Evolutionary conservation across 768 basidiomycete species (phyloP).

Genomic region (Clitopilus hobsonii): DNA sequence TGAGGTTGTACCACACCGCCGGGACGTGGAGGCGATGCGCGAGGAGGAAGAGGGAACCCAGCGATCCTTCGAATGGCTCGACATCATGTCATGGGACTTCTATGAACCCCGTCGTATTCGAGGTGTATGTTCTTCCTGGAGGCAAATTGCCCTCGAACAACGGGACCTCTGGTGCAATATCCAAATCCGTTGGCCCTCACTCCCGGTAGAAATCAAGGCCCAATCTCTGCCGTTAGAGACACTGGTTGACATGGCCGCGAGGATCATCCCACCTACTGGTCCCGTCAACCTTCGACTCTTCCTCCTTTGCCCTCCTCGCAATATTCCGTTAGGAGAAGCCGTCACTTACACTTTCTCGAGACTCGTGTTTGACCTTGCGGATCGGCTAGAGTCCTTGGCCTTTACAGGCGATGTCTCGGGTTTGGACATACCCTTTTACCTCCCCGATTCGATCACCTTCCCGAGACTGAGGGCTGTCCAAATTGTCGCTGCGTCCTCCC

Average conservation of each 20-base stretch:
- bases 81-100: not conserved
- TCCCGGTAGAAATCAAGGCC: no score
- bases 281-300: no score
- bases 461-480: not conserved
- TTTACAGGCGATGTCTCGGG: no score
- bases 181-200: not conserved
- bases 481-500: not conserved
- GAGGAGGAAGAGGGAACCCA: not conserved
- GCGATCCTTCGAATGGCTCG: not conserved
- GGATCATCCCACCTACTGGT: no score
- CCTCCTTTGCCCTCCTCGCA: no score
- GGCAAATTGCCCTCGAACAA: not conserved
- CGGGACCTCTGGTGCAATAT: not conserved
- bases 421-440: no score
- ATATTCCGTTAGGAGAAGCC: no score
- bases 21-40: not conserved
- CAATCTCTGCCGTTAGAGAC: no score
- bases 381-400: no score
- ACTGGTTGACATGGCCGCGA: no score
- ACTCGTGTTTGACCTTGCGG: no score
- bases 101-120: not conserved
- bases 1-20: not conserved
- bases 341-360: no score
- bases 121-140: not conserved
- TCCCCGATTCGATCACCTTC: not conserved